Evolutionary conservation across 768 basidiomycete genomes (phyloP).

Genomic region (Kwoniella heveanensis): DNA sequence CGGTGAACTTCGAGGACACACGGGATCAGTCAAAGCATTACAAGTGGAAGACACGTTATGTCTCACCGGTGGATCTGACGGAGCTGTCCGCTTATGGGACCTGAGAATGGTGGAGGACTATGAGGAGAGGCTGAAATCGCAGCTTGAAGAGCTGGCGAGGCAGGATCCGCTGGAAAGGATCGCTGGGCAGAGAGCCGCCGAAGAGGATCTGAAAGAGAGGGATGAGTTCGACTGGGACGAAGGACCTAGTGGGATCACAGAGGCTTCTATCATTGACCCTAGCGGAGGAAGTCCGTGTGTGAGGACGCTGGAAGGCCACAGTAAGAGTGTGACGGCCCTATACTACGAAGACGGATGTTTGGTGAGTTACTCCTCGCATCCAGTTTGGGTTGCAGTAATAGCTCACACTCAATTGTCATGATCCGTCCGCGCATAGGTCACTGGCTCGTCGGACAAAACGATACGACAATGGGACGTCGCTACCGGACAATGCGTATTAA

Average conservation of each 20-base stretch:
- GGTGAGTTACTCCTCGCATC: conserved; percentile 60
- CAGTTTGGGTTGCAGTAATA: conserved; percentile 5
- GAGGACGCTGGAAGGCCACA: conserved; percentile 82
- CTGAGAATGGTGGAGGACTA: conserved; percentile 74
- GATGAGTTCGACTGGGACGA: conserved; percentile 49
- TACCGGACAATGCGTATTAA: conserved; percentile 97
- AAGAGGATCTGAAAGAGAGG: conserved; percentile 27
- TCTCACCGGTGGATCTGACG: conserved; percentile 86
- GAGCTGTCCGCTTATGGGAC: conserved; percentile 86
- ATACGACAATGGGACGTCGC: conserved; percentile 96
- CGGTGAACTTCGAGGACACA: conserved; percentile 78
- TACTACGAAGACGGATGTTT: conserved; percentile 95
- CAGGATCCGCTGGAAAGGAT: conserved; percentile 51
- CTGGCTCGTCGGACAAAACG: conserved; percentile 97
- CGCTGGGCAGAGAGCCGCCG: conserved; percentile 33
- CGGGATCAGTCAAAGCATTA: conserved; percentile 70
- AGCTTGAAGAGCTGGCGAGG: conserved; percentile 27
- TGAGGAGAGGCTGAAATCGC: conserved; percentile 58
- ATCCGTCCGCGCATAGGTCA: conserved; percentile 64
- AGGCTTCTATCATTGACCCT: conserved; percentile 30
- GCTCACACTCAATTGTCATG: conserved; percentile 7
- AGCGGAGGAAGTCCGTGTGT: conserved; percentile 62
- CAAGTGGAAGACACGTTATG: conserved; percentile 92
- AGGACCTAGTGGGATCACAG: conserved; percentile 33
- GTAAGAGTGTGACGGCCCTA: conserved; percentile 84